Evolutionary conservation across 2,329 filamentous ascomycete genomes (phyloP), one percentile per base, ranked within the genome.

Genomic region (Elsinoe perseae): DNA sequence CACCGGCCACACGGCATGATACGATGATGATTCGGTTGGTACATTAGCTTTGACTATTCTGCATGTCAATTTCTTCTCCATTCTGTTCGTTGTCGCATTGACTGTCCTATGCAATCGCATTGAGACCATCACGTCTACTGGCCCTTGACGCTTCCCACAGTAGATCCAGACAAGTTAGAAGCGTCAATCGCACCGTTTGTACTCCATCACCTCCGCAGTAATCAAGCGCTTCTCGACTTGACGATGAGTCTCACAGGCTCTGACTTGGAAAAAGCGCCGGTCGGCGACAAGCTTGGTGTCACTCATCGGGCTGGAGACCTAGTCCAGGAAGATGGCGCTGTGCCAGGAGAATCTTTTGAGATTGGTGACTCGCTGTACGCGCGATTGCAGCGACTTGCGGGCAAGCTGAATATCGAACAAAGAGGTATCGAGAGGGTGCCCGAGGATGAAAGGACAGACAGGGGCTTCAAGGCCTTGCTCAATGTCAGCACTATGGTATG

Each of bases 341-440:
- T 84, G 2, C 74, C 75, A 2, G 80, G 79, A 21, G 80, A 84
- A 63, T 79, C 71, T 60, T 83, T 85, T 62, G 75, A 77, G 58
- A 72, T 79, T 58, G 82, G 81, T 57, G 69, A 80, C 63, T 74
- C 73, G 32, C 63, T 73, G 57, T 83, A 81, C 64, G 82, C 80
- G 16, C 81, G 75, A 64, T 61, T 83, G 0, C 84, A 86, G 68
- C 77, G 81, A 27, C 64, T 87, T 12, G 85, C 83, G 0, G 82
- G 79, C 42, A 82, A 77, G 63, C 76, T 85, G 60, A 80, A 83
- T 40, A 80, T 90, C 56, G 86, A 91, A 70, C 82, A 87, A 71
- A 75, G 86, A 65, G 86, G 86, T 55, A 87, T 90, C 58, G 86
- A 90, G 71, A 78, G 86, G 48, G 86, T 89, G 30, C 85, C 85